Evolutionary conservation across 768 basidiomycete species (phyloP), one percentile per base, ranked within the genome.

Genomic region (Psilocybe azurescens): DNA sequence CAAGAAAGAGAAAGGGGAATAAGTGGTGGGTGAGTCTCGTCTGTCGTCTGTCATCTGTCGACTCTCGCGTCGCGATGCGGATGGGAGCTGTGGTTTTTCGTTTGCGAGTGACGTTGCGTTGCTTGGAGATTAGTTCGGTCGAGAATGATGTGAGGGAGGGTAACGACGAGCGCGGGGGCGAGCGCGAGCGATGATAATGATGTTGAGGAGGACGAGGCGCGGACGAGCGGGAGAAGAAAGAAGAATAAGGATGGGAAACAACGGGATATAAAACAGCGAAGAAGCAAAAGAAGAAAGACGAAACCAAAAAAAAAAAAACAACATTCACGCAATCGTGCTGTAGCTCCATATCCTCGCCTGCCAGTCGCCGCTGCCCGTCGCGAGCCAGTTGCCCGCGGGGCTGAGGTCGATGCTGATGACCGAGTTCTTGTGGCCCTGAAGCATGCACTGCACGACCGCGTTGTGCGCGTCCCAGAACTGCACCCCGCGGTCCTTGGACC

Each of bases 401-500:
- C 78, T 82, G 44, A 85, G 62, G 65, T 84, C 82, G 60, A 84
- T 79, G 28, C 80, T 82, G 36, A 85, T 85, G 3, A 85, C 83
- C 24, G 80, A 81, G 63, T 86, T 85, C 70, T 84, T 85, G 67
- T 86, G 85, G 3, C 85, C 84, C 73, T 98, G 96, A 33, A 99
- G 81, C 91, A 97, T 94, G 70, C 93, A 90, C 74, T 99, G 96
- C 69, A 95, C 90, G 46, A 88, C 84, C 32, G 82, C 83, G 11
- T 83, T 83, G 65, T 85, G 82, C 56, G 93, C 87, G 72, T 96
- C 93, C 89, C 93, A 94, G 73, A 97, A 95, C 74, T 96, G 94
- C 58, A 99, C 95, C 0, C 94, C 91, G 11, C 97, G 91, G 73
- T 99, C 97, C 78, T 98, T 98, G 3, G 84, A 84, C 1, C 97